Conservation (phyloP, 352 stramenopile genomes). For the Halophytophthora batemanensis region DNA sequence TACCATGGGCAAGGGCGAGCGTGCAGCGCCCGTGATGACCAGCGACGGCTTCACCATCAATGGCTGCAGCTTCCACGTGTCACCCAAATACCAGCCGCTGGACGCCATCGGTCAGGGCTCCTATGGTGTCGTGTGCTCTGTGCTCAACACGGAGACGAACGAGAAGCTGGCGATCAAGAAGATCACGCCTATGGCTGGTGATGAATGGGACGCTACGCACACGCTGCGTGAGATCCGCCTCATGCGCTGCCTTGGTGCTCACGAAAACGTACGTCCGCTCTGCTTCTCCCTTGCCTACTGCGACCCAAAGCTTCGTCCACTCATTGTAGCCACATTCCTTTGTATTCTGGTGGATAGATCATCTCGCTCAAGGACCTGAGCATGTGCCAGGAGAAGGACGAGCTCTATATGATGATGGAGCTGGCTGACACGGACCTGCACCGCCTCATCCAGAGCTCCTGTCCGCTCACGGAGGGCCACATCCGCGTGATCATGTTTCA, state of each 20-base stretch:
- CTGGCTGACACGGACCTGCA: conserved; percentile 93
- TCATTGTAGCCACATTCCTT: not conserved
- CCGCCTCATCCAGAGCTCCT: conserved; percentile 87
- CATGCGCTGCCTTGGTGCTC: conserved; percentile 83
- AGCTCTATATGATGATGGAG: conserved; percentile 97
- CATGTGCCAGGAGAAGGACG: conserved; percentile 90
- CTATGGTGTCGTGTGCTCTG: conserved; percentile 92
- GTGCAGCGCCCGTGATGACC: conserved; percentile 50
- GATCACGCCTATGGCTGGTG: conserved; percentile 89
- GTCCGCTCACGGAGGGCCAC: conserved; percentile 72
- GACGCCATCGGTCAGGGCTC: conserved; percentile 91
- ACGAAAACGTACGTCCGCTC: conserved; percentile 79
- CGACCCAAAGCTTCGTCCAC: not conserved
- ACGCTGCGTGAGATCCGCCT: conserved; percentile 90
- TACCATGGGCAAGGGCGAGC: conserved; percentile 62
- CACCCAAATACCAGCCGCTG: conserved; percentile 76
- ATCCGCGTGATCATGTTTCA: conserved; percentile 88
- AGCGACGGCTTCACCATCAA: conserved; percentile 84
- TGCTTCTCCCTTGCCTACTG: not conserved
- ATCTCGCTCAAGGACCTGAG: conserved; percentile 88
- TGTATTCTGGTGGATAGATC: conserved; percentile 43
- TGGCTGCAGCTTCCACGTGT: conserved; percentile 78
- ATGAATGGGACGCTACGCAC: conserved; percentile 88
- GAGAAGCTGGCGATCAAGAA: conserved; percentile 93
- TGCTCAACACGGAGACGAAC: conserved; percentile 70